Evolutionary conservation across 176 grass and related monocot genomes (phyloP).

Genomic region (Musa beccarii): DNA sequence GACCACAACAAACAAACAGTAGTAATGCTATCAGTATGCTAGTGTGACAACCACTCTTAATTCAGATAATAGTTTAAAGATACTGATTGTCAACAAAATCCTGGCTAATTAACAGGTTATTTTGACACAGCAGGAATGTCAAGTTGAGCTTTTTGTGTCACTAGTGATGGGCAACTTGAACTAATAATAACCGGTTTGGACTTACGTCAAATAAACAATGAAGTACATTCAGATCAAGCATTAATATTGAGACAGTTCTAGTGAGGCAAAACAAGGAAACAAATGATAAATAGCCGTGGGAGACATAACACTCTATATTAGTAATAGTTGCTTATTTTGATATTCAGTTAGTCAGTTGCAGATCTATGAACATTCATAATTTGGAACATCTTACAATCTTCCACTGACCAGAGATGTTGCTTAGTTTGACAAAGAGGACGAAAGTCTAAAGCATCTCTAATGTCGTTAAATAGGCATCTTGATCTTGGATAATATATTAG

Average conservation of each 20-base stretch:
- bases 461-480: background rate
- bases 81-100: background rate
- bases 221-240: background rate
- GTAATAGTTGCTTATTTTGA: background rate
- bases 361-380: background rate
- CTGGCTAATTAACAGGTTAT: background rate
- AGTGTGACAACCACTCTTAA: background rate
- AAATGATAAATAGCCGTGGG: background rate
- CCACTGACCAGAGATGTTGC: background rate
- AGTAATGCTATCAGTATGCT: background rate
- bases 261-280: background rate
- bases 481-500: background rate
- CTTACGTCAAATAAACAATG: background rate
- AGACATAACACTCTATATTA: background rate
- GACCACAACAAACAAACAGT: background rate
- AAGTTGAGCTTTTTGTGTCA: background rate
- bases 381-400: background rate
- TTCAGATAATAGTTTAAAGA: background rate
- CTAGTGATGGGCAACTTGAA: background rate
- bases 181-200: background rate
- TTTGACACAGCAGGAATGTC: background rate
- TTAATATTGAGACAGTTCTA: background rate
- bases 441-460: background rate
- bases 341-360: background rate
- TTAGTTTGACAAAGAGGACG: background rate